Evolutionary conservation across 176 grass and related monocot genomes (phyloP).

Genomic region (Raddia guianensis): DNA sequence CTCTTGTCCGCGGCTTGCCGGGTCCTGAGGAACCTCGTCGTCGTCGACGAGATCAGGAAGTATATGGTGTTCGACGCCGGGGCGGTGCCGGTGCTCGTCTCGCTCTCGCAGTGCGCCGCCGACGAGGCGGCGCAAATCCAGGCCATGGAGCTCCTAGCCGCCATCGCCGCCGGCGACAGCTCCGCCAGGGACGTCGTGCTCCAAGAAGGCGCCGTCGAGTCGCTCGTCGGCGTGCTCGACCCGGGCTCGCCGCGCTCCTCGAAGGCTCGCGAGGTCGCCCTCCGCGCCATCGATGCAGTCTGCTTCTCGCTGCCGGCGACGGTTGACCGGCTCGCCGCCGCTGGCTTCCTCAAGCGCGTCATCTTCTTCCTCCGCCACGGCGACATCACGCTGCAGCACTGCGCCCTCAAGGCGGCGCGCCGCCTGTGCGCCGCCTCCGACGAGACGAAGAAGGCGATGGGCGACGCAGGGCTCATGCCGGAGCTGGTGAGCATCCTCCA

Average conservation of each 20-base stretch:
- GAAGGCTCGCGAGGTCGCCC: slow-evolving; percentile 68
- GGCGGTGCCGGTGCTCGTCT: slow-evolving; percentile 56
- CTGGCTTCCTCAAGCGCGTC: slow-evolving; percentile 63
- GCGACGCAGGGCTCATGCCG: slow-evolving; percentile 79
- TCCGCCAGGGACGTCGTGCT: slow-evolving; percentile 24
- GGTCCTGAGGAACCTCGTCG: slow-evolving; percentile 70
- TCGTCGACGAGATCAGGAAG: slow-evolving; percentile 77
- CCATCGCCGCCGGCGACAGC: slow-evolving; percentile 50
- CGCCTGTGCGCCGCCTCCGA: slow-evolving; percentile 64
- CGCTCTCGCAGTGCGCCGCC: slow-evolving; percentile 39
- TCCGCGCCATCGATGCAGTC: slow-evolving; percentile 62
- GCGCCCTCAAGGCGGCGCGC: slow-evolving; percentile 58
- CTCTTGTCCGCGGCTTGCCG: slow-evolving; percentile 59
- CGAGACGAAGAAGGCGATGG: slow-evolving; percentile 71
- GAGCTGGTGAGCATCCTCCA: slow-evolving; percentile 70
- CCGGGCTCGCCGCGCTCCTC: slow-evolving; percentile 48
- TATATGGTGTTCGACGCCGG: slow-evolving; percentile 73
- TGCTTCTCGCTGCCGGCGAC: slow-evolving; percentile 50
- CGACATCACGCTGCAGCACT: slow-evolving; percentile 60
- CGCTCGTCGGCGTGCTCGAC: slow-evolving; percentile 58
- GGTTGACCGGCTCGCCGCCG: slow-evolving; percentile 49
- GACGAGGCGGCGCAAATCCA: slow-evolving; percentile 69
- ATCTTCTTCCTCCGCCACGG: slow-evolving; percentile 60
- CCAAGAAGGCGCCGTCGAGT: slow-evolving; percentile 48
- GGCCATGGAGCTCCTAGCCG: slow-evolving; percentile 62